Evolutionary conservation across 352 stramenopile species (phyloP).

Genomic region (Pythium biforme): DNA sequence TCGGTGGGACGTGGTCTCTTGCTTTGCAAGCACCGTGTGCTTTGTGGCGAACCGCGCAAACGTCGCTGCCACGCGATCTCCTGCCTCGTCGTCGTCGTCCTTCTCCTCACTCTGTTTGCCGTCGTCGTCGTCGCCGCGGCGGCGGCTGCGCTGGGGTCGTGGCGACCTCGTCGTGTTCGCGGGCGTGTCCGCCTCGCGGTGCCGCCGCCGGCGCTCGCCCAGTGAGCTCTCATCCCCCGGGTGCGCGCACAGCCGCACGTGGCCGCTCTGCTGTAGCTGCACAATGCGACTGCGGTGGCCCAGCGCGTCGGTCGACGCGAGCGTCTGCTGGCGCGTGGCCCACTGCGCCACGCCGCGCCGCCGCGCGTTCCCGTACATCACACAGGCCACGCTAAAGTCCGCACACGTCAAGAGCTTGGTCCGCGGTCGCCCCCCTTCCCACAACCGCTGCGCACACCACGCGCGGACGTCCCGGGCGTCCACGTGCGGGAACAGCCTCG

Average conservation of each 20-base stretch:
- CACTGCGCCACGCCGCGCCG: conserved; percentile 31
- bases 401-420: conserved; percentile 37
- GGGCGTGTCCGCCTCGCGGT: neutral
- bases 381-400: conserved; percentile 61
- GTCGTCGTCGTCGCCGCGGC: neutral
- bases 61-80: neutral
- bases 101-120: neutral
- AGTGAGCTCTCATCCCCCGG: conserved; percentile 7
- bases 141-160: neutral
- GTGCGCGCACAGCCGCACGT: conserved; percentile 60
- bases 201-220: conserved; percentile 3
- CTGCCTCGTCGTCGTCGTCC: conserved; percentile 19
- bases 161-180: neutral
- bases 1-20: neutral
- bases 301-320: conserved; percentile 42
- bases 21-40: neutral
- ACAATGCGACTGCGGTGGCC: conserved; percentile 62
- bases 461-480: conserved; percentile 2
- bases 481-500: conserved; percentile 19
- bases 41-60: conserved; percentile 28
- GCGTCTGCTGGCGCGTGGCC: conserved; percentile 15
- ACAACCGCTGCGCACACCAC: conserved; percentile 20
- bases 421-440: neutral
- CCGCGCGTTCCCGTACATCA: conserved; percentile 42
- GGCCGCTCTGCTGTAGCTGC: conserved; percentile 65